A percentile compares a stretch with the other conserved stretches of the same genome.
Conservation (phyloP, 2,329 filamentous ascomycete genomes). For the Fusarium sublunatum region DNA sequence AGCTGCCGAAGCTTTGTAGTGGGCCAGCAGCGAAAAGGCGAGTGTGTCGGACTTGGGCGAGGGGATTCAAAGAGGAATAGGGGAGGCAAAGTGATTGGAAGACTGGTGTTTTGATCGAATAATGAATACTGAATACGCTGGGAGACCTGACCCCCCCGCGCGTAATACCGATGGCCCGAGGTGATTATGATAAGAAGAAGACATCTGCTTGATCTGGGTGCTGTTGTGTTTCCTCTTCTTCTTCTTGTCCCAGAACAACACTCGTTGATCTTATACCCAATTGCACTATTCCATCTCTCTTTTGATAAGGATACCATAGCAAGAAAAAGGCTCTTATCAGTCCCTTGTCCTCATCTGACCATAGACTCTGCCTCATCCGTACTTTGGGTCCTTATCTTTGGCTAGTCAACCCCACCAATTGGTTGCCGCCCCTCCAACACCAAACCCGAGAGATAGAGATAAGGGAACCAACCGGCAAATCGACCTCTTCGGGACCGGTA, state of each 20-base stretch:
- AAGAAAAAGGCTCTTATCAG: constrained; percentile 23
- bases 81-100: constrained; percentile 17
- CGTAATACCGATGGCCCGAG: constrained; percentile 22
- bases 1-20: constrained; percentile 9
- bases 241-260: constrained; percentile 11
- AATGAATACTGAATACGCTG: constrained; percentile 11
- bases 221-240: not conserved
- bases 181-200: constrained; percentile 28
- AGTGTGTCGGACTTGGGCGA: constrained; percentile 7
- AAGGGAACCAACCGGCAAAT: constrained; percentile 30
- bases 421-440: constrained; percentile 15
- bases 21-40: constrained; percentile 30
- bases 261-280: constrained; percentile 11
- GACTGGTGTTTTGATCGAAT: constrained; percentile 31
- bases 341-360: not conserved
- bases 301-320: constrained; percentile 20
- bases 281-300: not conserved
- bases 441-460: constrained; percentile 34
- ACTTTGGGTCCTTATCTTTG: constrained; percentile 36
- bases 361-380: constrained; percentile 5
- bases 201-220: constrained; percentile 27
- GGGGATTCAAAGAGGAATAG: not conserved
- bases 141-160: constrained; percentile 3
- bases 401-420: constrained; percentile 41
- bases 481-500: not conserved